Base-by-base conservation (phyloP, 805 yeast genomes). In the Ogataea kodamae region DNA sequence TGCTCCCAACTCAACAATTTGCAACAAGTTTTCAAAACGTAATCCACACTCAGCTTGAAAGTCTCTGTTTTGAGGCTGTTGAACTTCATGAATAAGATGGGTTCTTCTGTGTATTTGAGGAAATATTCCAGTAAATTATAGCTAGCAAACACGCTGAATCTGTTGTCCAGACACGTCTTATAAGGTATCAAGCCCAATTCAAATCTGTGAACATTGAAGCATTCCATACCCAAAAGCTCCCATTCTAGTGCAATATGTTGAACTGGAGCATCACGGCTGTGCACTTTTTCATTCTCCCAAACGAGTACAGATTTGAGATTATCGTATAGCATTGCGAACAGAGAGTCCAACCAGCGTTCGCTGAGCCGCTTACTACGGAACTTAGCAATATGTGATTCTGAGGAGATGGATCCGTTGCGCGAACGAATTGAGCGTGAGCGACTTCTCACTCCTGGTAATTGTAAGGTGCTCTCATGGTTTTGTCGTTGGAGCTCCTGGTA, bases 241-340 rank as follows among this genome's bases (percentile, higher is more conserved):
- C 90, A 83, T 51, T 83, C 87, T 16, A 81, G 53, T 0, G 84
- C 81, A 49, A 78, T 73, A 45, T 77, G 79, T 35, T 64, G 67
- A 9, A 65, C 54, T 4, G 47, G 46, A 22, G 34, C 37, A 5
- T 45, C 28, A 18, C 46, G 54, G 25, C 50, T 48, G 29, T 37
- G 42, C 3, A 37, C 28, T 15, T 48, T 43, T 28, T 60, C 65
- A 33, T 53, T 56, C 22, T 56, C 60, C 59, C 61, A 59, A 66
- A 87, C 74, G 3, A 96, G 81, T 50, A 85, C 89, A 3, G 86
- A 78, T 51, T 81, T 72, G 48, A 84, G 68, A 53, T 84, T 90
- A 46, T 79, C 85, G 48, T 79, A 79, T 28, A 79, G 62, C 6
- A 78, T 59, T 72, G 79, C 68, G 53, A 79, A 79, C 37, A 79